Evolutionary conservation across 2,329 filamentous ascomycete species (phyloP).

Genomic region (Fusarium palustre): DNA sequence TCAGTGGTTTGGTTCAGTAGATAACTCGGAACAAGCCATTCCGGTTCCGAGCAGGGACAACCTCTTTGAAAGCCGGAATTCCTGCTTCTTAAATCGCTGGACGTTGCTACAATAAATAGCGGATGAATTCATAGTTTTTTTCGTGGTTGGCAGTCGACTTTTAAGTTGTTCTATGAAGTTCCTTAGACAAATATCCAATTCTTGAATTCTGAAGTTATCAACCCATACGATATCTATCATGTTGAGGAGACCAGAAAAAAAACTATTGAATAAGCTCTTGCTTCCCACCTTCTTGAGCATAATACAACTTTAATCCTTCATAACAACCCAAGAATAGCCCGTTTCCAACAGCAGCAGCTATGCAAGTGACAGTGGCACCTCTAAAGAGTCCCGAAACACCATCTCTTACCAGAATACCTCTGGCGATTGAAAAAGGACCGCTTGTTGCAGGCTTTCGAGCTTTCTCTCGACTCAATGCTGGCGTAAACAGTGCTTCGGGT

Average conservation of each 20-base stretch:
- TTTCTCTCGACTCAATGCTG: constrained; percentile 10
- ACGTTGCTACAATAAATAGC: too few relatives aligned
- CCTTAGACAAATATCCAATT: not conserved
- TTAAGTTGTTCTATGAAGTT: not conserved
- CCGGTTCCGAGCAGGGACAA: too few relatives aligned
- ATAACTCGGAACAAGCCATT: too few relatives aligned
- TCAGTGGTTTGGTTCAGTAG: too few relatives aligned
- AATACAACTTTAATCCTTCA: constrained; percentile 28
- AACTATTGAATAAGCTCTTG: not conserved
- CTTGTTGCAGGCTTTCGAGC: not conserved
- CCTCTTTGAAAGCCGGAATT: too few relatives aligned
- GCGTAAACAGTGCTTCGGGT: constrained; percentile 12
- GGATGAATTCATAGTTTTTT: not conserved
- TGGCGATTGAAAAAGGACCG: constrained; percentile 23
- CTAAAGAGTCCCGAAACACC: constrained; percentile 26
- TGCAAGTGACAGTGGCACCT: constrained; percentile 26
- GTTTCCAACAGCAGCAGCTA: constrained; percentile 29
- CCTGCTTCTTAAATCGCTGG: too few relatives aligned
- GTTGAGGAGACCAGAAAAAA: accelerated
- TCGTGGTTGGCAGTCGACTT: not conserved
- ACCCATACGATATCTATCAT: not conserved
- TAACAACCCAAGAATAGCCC: constrained; percentile 29
- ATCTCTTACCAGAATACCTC: constrained; percentile 17
- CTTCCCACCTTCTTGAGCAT: not conserved
- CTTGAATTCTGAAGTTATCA: not conserved